Base-by-base conservation (phyloP, 495 filamentous ascomycete species). In the Polyplosphaeria fusca region DNA sequence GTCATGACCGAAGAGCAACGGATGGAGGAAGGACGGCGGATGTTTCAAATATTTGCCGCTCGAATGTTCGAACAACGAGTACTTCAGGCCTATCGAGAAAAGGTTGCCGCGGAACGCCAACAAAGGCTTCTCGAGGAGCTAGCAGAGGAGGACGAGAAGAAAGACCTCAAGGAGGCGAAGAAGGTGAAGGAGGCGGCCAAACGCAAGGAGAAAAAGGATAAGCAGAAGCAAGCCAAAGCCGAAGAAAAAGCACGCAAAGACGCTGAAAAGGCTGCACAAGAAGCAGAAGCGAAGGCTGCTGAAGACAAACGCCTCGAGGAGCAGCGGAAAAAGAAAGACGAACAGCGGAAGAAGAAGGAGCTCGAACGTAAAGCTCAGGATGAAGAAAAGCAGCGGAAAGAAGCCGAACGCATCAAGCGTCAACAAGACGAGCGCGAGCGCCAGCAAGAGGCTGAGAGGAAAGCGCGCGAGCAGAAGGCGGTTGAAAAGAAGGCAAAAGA, bases 11-110 rank as follows among this genome's bases (percentile, higher is more conserved):
- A 97, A 73, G 88, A 94, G 69, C 92, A 99, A 73, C 88, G 93
- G 28, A 97, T 99, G 93, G 90, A 99, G 67, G 93, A 98, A 75
- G 93, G 93, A 44, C 82, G 94, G 45, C 79, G 93, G 55, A 99
- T 99, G 93, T 99, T 99, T 69, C 93, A 99, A 70, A 99, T 99
- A 69, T 98, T 99, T 71, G 93, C 93, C 47, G 93, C 93, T 35
- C 82, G 93, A 59, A 99, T 99, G 93, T 99, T 99, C 68, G 93
- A 99, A 71, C 94, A 97, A 70, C 79, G 93, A 60, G 93, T 99
- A 9, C 79, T 99, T 52, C 91, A 86, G n/a, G 93, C 93, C 37
- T 99, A 99, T 68, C 84, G 88, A 64, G 92, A 99, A 72, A 96
- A 95, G 68, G 91, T 97, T 11, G 88, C 93, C 14, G 82, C 85